Conservation (phyloP, 208 protist species). For the Leishmania braziliensis region DNA sequence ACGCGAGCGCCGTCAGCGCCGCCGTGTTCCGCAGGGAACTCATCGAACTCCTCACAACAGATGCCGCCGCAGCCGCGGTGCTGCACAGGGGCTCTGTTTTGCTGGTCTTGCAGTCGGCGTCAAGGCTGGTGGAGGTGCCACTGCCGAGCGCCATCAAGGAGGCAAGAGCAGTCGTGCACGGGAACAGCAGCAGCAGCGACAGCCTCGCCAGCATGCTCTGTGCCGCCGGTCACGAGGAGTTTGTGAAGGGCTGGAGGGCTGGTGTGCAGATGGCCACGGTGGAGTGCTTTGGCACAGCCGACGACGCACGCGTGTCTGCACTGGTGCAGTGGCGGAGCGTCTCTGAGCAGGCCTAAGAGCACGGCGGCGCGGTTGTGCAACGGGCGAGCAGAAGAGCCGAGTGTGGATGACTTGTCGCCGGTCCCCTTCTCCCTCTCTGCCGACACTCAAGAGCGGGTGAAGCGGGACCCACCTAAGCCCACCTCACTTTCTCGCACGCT, state of each 20-base stretch:
- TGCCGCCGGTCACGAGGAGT: constrained; percentile 7
- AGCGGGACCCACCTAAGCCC: too few relatives aligned
- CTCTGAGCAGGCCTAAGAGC: not conserved
- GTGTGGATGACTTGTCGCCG: not conserved
- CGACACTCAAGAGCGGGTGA: not conserved
- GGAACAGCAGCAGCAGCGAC: not conserved
- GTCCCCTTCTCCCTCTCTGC: not conserved
- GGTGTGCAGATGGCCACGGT: constrained; percentile 8
- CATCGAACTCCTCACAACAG: constrained; percentile 12
- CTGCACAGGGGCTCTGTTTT: constrained; percentile 13
- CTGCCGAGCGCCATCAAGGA: not conserved
- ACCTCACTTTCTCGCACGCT: too few relatives aligned
- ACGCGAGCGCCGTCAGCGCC: constrained; percentile 17
- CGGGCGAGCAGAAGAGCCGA: not conserved
- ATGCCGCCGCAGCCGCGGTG: not conserved
- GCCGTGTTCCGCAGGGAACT: constrained; percentile 24
- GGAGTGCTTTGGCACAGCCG: constrained; percentile 26
- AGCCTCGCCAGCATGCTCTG: constrained; percentile 9
- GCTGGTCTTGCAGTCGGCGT: constrained; percentile 13
- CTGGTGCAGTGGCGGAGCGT: constrained; percentile 21
- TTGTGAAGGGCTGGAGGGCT: constrained; percentile 12
- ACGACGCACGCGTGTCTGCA: constrained; percentile 19
- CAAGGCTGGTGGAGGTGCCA: constrained; percentile 11
- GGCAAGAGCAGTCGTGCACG: not conserved
- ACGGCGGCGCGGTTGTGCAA: not conserved